Conservation (phyloP, 768 basidiomycete species). For the Podaxis pistillaris region DNA sequence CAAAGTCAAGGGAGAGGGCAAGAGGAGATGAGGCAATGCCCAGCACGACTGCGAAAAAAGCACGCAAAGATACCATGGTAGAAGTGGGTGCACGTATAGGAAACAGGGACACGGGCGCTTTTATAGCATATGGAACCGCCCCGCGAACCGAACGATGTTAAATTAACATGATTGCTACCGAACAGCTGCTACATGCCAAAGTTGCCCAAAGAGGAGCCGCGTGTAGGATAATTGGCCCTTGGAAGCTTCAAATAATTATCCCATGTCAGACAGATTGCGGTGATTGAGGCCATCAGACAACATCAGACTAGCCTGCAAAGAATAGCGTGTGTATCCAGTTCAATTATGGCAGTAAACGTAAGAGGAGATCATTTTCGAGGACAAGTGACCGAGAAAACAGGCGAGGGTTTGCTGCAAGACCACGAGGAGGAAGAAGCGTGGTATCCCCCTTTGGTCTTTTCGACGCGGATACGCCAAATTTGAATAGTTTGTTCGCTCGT, state of each 20-base stretch:
- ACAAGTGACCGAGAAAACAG: not conserved
- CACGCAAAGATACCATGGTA: not conserved
- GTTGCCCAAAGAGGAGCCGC: not conserved
- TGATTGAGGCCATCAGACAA: not conserved
- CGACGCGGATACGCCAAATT: not conserved
- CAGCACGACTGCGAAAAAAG: not conserved
- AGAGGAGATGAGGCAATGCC: not conserved
- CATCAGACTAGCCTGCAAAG: slow-evolving; percentile 1
- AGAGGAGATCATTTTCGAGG: not conserved
- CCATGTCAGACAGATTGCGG: not conserved
- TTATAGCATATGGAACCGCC: not conserved
- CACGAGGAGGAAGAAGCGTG: not conserved
- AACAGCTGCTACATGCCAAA: not conserved
- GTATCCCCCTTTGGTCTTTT: not conserved
- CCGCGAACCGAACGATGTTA: not conserved
- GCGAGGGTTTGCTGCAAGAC: not conserved
- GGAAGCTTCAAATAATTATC: not conserved
- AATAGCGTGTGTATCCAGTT: not conserved
- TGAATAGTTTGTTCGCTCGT: not conserved
- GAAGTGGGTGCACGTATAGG: not conserved
- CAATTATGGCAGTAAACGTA: slow-evolving; percentile 5
- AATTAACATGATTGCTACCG: not conserved
- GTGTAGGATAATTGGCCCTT: not conserved
- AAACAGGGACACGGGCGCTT: not conserved
- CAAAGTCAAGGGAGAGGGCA: not conserved